A percentile compares a stretch with the other conserved stretches of the same genome.
Conservation (phyloP, 2,329 filamentous ascomycete species). For the Colletotrichum navitas region DNA sequence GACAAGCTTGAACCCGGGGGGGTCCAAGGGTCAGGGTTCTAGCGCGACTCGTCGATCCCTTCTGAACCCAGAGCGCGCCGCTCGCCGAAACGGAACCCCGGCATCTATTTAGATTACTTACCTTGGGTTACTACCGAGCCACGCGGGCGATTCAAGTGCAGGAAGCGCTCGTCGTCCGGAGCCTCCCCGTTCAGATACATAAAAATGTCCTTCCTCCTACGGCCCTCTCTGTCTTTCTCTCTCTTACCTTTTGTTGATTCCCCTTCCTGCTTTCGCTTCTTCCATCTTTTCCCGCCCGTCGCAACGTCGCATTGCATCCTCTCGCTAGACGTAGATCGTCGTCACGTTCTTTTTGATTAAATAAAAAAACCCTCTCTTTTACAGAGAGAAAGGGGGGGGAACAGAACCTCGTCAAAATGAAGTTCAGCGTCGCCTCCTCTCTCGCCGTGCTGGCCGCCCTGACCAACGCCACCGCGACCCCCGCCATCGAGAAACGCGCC, state of each 20-base stretch:
- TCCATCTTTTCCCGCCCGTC: conserved; percentile 34
- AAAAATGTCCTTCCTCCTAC: conserved; percentile 15
- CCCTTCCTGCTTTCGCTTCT: conserved; percentile 40
- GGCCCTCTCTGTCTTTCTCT: neutral
- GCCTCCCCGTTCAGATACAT: conserved; percentile 8
- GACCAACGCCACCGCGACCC: conserved; percentile 49
- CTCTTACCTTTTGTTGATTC: neutral
- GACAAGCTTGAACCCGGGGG: neutral
- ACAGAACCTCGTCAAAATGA: conserved; percentile 45
- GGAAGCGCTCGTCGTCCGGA: neutral
- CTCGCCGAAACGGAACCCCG: neutral
- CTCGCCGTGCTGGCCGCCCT: conserved; percentile 49
- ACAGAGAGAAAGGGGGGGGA: neutral
- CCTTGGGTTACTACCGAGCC: no score
- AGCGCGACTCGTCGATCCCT: neutral
- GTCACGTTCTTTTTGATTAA: conserved; percentile 23
- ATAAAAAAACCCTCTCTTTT: conserved; percentile 18
- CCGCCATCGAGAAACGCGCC: conserved; percentile 50
- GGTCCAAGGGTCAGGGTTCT: neutral
- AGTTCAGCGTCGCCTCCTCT: conserved; percentile 48
- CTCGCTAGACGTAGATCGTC: conserved; percentile 42
- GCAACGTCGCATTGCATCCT: conserved; percentile 26
- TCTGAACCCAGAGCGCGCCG: neutral
- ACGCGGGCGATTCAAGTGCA: neutral
- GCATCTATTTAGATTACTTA: neutral